Evolutionary conservation across 2,329 filamentous ascomycete species (phyloP).

Genomic region (Ramularia endophylla): DNA sequence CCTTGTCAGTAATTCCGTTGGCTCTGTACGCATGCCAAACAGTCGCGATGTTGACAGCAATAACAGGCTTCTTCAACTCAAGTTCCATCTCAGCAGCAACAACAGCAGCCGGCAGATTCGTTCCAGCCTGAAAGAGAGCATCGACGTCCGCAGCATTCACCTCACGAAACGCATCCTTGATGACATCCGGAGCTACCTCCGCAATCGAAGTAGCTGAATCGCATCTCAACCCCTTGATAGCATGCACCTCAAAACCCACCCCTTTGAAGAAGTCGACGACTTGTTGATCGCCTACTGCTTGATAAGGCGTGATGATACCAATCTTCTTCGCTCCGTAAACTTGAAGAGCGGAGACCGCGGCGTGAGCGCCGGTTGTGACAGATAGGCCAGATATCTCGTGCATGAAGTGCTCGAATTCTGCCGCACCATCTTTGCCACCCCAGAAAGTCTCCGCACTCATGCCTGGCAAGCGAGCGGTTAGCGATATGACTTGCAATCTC

Average conservation of each 20-base stretch:
- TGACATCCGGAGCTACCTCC: conserved; percentile 5
- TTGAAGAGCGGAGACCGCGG: conserved; percentile 7
- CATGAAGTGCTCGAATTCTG: conserved; percentile 10
- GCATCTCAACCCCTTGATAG: conserved; percentile 7
- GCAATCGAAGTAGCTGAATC: conserved; percentile 10
- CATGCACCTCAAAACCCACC: conserved; percentile 5
- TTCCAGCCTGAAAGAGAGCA: conserved; percentile 10
- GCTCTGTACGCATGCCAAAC: conserved; percentile 12
- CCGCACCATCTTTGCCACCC: conserved; percentile 8
- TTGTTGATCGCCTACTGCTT: conserved; percentile 10
- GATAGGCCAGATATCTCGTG: conserved; percentile 7
- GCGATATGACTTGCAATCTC: no score
- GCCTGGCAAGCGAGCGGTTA: no score
- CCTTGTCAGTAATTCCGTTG: conserved; percentile 6
- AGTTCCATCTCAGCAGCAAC: conserved; percentile 11
- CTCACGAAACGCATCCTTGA: conserved; percentile 8
- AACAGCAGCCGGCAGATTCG: conserved; percentile 6
- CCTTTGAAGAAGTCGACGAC: conserved; percentile 9
- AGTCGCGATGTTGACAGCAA: conserved; percentile 10
- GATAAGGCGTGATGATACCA: conserved; percentile 11
- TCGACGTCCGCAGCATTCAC: conserved; percentile 7
- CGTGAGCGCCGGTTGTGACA: conserved; percentile 12
- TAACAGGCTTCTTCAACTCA: conserved; percentile 8
- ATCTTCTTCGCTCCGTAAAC: conserved; percentile 9
- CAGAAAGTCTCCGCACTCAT: conserved; percentile 13